Evolutionary conservation across 1,284 basidiomycete species (phyloP), one percentile per base, ranked within the genome.

Genomic region (Leccinum angustisporum): DNA sequence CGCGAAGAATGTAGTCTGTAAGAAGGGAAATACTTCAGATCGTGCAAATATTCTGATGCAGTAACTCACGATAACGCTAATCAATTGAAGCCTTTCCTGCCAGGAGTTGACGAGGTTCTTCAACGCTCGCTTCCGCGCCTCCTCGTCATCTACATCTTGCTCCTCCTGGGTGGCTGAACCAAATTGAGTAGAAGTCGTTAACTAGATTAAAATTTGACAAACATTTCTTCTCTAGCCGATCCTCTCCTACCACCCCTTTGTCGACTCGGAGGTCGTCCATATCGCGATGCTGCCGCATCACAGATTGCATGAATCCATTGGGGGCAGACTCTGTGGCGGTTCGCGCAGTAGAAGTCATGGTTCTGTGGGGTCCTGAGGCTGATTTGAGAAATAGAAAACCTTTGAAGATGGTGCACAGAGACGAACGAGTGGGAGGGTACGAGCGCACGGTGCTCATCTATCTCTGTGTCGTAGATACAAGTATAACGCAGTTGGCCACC

Each of bases 1-100:
- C 7, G 85, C 86, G 66, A 87, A 86, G 72, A 87, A 87, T 0
- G 85, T 86, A 0, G 85, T 85, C 86, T 86, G 61, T 7, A 61
- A 33, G 18, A 1, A 58, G 31, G n/a, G 18, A 31, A 36, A 46
- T 40, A 14, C 8, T n/a, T 62, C 46, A 65, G 40, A 50, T 10
- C n/a, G 25, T 4, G 13, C 21, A 30, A 2, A 40, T 21, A 36
- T 57, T 6, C 18, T 3, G 3, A 40, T 16, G 25, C 31, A 25
- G 7, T n/a, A 36, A 76, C 83, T 68, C 50, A 86, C 84, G 54
- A 86, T 84, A 31, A 86, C 79, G 60, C 79, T 82, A 67, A 87
- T 85, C 14, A 86, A 71, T 70, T 85, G 84, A 61, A 86, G 74
- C 21, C 84, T 74, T 61, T 86, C 85, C 77, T 84, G 81, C 85